Conservation (phyloP, 1,284 basidiomycete species). For the Sanghuangporus sanghuang region DNA sequence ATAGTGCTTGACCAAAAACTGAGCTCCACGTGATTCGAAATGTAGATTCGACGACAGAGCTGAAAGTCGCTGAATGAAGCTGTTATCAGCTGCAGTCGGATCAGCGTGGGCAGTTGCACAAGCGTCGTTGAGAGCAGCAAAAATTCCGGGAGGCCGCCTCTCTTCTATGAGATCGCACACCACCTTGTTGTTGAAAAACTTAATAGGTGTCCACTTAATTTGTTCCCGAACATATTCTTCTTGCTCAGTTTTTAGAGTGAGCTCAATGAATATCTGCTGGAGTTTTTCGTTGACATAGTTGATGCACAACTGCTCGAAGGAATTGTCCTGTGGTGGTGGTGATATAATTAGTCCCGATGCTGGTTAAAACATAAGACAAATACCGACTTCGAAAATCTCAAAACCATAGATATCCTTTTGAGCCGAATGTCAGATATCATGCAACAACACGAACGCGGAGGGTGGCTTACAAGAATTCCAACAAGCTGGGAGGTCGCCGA, state of each 20-base stretch:
- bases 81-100: slow-evolving; percentile 93
- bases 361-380: neutral
- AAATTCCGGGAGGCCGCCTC: slow-evolving; percentile 92
- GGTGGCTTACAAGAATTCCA: slow-evolving; percentile 74
- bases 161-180: slow-evolving; percentile 99
- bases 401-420: slow-evolving; percentile 92
- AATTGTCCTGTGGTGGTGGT: slow-evolving; percentile 71
- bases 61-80: slow-evolving; percentile 90
- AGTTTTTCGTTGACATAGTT: slow-evolving; percentile 99
- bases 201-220: slow-evolving; percentile 99
- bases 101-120: slow-evolving; percentile 98
- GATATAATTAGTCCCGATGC: neutral
- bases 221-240: slow-evolving; percentile 98
- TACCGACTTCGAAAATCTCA: slow-evolving; percentile 86
- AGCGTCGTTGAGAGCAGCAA: slow-evolving; percentile 97
- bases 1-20: slow-evolving; percentile 92
- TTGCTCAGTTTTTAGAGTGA: slow-evolving; percentile 98
- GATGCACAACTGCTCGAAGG: slow-evolving; percentile 99
- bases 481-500: slow-evolving; percentile 78
- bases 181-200: slow-evolving; percentile 95
- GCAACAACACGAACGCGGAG: neutral
- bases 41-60: slow-evolving; percentile 80
- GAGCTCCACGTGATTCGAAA: slow-evolving; percentile 87
- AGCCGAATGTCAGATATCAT: neutral
- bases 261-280: slow-evolving; percentile 98